Conservation (phyloP, 2,329 filamentous ascomycete species). For the Eutypella sp. region DNA sequence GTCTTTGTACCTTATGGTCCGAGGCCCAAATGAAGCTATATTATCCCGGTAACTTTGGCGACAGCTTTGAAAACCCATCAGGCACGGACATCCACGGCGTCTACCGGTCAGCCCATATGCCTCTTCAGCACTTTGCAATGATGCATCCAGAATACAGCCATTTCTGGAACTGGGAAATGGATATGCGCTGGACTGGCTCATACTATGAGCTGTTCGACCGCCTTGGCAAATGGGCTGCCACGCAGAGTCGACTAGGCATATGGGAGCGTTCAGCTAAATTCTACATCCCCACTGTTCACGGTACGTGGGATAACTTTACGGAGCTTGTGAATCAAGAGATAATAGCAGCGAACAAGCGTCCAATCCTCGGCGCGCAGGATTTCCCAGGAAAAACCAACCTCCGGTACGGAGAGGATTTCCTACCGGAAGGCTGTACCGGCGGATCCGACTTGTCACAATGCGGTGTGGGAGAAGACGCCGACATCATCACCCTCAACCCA, state of each 20-base stretch:
- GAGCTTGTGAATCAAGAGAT: slow-evolving; percentile 59
- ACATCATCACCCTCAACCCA: slow-evolving; percentile 73
- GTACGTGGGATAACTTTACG: slow-evolving; percentile 67
- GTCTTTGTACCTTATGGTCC: slow-evolving; percentile 78
- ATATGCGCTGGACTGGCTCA: slow-evolving; percentile 60
- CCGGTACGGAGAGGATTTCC: slow-evolving; percentile 47
- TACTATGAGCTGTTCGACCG: slow-evolving; percentile 70
- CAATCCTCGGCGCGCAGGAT: slow-evolving; percentile 64
- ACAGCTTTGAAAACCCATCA: slow-evolving; percentile 56
- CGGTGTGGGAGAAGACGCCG: slow-evolving; percentile 66
- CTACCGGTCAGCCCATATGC: slow-evolving; percentile 60
- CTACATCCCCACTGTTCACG: slow-evolving; percentile 68
- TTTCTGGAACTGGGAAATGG: slow-evolving; percentile 70
- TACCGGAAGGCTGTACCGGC: slow-evolving; percentile 50
- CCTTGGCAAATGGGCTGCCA: slow-evolving; percentile 59
- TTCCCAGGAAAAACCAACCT: slow-evolving; percentile 45
- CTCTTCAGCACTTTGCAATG: slow-evolving; percentile 60
- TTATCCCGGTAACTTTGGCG: slow-evolving; percentile 67
- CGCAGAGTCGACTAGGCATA: slow-evolving; percentile 64
- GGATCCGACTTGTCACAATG: slow-evolving; percentile 50
- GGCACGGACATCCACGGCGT: slow-evolving; percentile 61
- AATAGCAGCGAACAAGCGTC: slow-evolving; percentile 40
- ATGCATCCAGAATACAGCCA: slow-evolving; percentile 60
- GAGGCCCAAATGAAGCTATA: slow-evolving; percentile 77
- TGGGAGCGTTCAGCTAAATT: slow-evolving; percentile 77